Evolutionary conservation across 202 grass and related monocot genomes (phyloP).

Genomic region (Zoysia matrella): DNA sequence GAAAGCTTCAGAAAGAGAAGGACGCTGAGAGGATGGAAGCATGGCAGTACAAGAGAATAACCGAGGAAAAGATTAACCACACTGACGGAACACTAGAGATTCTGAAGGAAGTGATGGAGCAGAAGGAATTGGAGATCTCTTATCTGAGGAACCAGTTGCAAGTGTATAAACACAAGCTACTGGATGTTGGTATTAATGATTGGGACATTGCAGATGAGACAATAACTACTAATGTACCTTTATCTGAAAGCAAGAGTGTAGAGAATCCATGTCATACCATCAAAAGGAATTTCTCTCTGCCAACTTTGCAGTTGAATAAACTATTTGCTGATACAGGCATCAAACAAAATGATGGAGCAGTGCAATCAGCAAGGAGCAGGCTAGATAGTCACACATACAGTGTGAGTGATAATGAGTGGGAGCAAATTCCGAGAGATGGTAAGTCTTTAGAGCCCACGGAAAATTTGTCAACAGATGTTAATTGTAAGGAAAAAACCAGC

Average conservation of each 20-base stretch:
- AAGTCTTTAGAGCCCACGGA: conserved; percentile 35
- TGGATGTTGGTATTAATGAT: conserved; percentile 52
- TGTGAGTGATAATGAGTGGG: conserved; percentile 24
- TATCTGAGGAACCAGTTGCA: conserved; percentile 72
- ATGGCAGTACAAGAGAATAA: conserved; percentile 86
- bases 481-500: conserved; percentile 22
- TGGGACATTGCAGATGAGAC: conserved; percentile 51
- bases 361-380: conserved; percentile 44
- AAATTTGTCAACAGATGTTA: conserved; percentile 42
- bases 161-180: conserved; percentile 66
- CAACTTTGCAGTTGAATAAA: conserved; percentile 53
- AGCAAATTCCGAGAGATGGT: conserved; percentile 26
- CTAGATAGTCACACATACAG: conserved; percentile 31
- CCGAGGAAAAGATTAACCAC: conserved; percentile 85
- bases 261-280: conserved; percentile 46
- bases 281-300: conserved; percentile 68
- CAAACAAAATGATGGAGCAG: conserved; percentile 35
- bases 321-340: conserved; percentile 46
- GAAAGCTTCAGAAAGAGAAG: conserved; percentile 90
- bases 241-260: conserved; percentile 35
- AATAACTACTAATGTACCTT: conserved; percentile 37
- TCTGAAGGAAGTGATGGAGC: conserved; percentile 71
- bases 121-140: conserved; percentile 84
- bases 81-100: conserved; percentile 56
- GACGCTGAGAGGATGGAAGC: conserved; percentile 91